Percentiles rank a stretch among this genome's conserved stretches.
These are phyloP conservation scores for Penicillium roqueforti DNA, from an alignment of 495 filamentous ascomycete species.

Conservation along the genomic window DNA sequence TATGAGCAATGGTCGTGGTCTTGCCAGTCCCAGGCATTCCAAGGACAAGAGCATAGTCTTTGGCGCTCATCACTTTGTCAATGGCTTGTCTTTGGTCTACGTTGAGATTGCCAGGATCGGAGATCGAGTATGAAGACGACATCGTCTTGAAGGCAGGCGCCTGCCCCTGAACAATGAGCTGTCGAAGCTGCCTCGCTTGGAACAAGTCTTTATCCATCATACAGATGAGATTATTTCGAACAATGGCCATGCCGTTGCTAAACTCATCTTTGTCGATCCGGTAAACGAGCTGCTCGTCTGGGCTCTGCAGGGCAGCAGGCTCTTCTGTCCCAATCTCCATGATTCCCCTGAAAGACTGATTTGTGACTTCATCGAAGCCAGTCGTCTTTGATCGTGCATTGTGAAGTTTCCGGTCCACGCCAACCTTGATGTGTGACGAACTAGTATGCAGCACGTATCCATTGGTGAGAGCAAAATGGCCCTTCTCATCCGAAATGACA, in stretches of 20 bases:
- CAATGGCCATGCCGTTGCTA: slow-evolving; percentile 92
- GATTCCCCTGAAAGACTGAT: slow-evolving; percentile 85
- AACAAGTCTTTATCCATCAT: slow-evolving; percentile 79
- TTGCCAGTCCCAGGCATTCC: slow-evolving; percentile 99
- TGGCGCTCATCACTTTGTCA: slow-evolving; percentile 89
- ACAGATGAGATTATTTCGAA: slow-evolving; percentile 88
- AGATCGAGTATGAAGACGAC: slow-evolving; percentile 55
- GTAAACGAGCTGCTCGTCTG: slow-evolving; percentile 62
- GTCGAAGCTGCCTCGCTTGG: slow-evolving; percentile 68
- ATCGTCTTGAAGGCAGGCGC: slow-evolving; percentile 68
- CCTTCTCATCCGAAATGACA: slow-evolving; percentile 92
- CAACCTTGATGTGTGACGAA: slow-evolving; percentile 71
- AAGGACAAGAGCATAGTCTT: slow-evolving; percentile 89
- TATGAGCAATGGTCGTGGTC: slow-evolving; percentile 95
- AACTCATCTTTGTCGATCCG: slow-evolving; percentile 97
- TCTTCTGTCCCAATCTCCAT: slow-evolving; percentile 73
- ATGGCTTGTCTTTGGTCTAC: slow-evolving; percentile 82
- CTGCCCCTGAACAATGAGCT: slow-evolving; percentile 68
- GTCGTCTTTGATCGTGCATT: slow-evolving; percentile 70
- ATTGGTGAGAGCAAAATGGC: slow-evolving; percentile 89
- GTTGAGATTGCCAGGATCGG: slow-evolving; percentile 59
- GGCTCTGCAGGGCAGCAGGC: slow-evolving; percentile 36
- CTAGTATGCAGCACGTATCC: slow-evolving; percentile 78
- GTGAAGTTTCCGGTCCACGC: slow-evolving; percentile 82
- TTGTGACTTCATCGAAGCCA: slow-evolving; percentile 68